These are phyloP conservation scores for Podospora conica DNA, from an alignment of 495 filamentous ascomycete species.

Conservation along the genomic window DNA sequence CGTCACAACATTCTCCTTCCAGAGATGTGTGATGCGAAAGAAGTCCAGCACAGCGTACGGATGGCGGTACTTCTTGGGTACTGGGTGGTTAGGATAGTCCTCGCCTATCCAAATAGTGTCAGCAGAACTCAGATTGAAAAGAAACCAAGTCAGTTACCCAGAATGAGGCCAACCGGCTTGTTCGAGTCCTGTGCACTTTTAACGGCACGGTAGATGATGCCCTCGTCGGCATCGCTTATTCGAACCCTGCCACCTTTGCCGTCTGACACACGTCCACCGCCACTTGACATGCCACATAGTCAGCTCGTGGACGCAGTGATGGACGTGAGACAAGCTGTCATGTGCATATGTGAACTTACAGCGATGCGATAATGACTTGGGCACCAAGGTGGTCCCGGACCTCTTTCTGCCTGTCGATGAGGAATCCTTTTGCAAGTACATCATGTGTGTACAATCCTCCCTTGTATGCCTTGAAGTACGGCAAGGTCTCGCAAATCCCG, in stretches of 20 bases:
- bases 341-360: conserved; percentile 45
- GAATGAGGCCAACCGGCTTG: conserved; percentile 50
- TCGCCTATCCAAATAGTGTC: neutral
- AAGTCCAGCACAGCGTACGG: conserved; percentile 66
- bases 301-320: neutral
- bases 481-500: conserved; percentile 59
- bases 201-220: conserved; percentile 24
- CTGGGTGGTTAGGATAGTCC: conserved; percentile 32
- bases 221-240: conserved; percentile 37
- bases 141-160: conserved; percentile 41
- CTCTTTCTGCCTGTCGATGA: conserved; percentile 55
- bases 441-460: conserved; percentile 49
- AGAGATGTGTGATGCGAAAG: conserved; percentile 67
- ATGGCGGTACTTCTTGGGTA: conserved; percentile 43
- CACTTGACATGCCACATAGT: conserved; percentile 23
- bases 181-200: conserved; percentile 29
- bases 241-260: conserved; percentile 37
- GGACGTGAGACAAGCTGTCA: neutral
- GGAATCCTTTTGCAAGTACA: conserved; percentile 47
- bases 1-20: conserved; percentile 52
- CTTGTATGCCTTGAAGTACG: conserved; percentile 60
- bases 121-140: neutral
- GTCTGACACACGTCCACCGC: conserved; percentile 45
- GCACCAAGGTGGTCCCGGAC: conserved; percentile 53
- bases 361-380: conserved; percentile 59